These are phyloP conservation scores for Chlamydomonas applanata DNA, from an alignment of 139 green algal genomes.

Conservation along the genomic window DNA sequence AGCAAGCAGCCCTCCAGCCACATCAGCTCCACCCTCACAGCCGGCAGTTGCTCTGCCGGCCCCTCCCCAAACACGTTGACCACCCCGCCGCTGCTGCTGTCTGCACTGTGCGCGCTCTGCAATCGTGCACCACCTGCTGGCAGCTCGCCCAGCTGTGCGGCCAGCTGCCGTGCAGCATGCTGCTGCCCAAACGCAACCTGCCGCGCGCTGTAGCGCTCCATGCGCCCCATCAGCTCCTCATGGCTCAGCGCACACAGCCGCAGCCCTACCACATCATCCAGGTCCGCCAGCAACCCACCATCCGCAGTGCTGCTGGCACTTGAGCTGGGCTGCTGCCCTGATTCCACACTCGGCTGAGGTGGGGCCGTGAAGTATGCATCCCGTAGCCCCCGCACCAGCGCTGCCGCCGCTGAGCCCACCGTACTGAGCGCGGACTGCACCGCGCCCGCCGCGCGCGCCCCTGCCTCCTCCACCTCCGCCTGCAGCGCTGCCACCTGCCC, in stretches of 20 bases:
- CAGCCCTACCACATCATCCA: slow-evolving; percentile 1
- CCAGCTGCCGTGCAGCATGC: too few relatives aligned
- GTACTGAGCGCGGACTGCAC: not conserved
- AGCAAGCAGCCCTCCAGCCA: slow-evolving; percentile 22
- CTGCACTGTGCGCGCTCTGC: too few relatives aligned
- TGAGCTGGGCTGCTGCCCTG: not conserved
- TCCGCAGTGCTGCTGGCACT: too few relatives aligned
- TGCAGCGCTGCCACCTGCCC: not conserved
- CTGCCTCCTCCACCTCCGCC: not conserved
- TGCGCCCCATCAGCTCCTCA: slow-evolving; percentile 1
- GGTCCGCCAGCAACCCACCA: not conserved
- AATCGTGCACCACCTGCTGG: too few relatives aligned
- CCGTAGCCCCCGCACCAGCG: not conserved
- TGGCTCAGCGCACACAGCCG: slow-evolving; percentile 4
- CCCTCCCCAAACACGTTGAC: too few relatives aligned
- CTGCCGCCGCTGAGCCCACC: not conserved
- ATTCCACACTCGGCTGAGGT: not conserved
- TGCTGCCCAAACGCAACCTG: not conserved
- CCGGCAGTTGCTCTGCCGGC: not conserved
- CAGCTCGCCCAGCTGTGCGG: too few relatives aligned
- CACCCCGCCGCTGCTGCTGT: too few relatives aligned
- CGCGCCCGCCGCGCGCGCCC: not conserved
- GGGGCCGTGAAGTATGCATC: not conserved
- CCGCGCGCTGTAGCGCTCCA: slow-evolving; percentile 1
- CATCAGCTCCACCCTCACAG: not conserved